phyloP scores from a whole-genome alignment of 495 filamentous ascomycete species.

The Astrothelium subdiscretum region DNA sequence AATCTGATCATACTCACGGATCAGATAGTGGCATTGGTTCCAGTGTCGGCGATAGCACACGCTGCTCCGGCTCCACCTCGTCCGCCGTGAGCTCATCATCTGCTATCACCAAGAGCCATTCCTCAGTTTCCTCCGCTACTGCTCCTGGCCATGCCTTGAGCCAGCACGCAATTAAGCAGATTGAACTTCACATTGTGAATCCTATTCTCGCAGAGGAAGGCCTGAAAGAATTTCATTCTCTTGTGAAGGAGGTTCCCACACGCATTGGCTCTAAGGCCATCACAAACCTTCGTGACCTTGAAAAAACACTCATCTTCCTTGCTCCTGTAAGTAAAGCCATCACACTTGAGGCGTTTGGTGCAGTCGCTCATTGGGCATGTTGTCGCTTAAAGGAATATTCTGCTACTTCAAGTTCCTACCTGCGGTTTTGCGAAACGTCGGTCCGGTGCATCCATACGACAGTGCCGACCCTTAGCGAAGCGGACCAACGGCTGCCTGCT shows the following conservation, averaged over 20 bases:
- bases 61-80: constrained; percentile 21
- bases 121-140: constrained; percentile 5
- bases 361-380: constrained; percentile 53
- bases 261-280: constrained; percentile 73
- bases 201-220: constrained; percentile 43
- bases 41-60: constrained; percentile 33
- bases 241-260: constrained; percentile 60
- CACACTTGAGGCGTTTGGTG: constrained; percentile 33
- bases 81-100: constrained; percentile 24
- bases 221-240: constrained; percentile 66
- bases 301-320: constrained; percentile 77
- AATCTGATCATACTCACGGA: constrained; percentile 40
- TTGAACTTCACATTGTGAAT: constrained; percentile 44
- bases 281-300: constrained; percentile 72
- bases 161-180: constrained; percentile 40
- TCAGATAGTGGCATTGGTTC: constrained; percentile 55
- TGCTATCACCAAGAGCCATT: constrained; percentile 28
- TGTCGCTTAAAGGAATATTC: constrained; percentile 62
- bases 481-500: constrained; percentile 64
- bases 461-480: constrained; percentile 64
- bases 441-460: constrained; percentile 78
- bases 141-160: constrained; percentile 31
- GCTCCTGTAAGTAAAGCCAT: constrained; percentile 68
- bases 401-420: constrained; percentile 53
- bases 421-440: constrained; percentile 75